Evolutionary conservation across 306 rosid genomes (phyloP).

Genomic region (Castanopsis chinensis): DNA sequence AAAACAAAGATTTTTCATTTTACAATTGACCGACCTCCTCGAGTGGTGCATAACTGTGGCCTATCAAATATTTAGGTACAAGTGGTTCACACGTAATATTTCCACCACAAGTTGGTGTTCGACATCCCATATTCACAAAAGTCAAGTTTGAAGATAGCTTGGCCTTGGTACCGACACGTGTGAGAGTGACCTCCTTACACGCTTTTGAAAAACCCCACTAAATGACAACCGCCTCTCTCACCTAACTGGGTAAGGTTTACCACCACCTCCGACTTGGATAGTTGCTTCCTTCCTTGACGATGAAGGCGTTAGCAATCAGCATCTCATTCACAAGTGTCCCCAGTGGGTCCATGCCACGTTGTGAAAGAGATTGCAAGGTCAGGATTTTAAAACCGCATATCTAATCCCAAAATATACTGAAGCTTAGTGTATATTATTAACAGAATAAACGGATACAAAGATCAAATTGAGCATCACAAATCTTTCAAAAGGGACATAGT

Average conservation of each 20-base stretch:
- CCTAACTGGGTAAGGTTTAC: no score
- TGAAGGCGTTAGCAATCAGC: slow-evolving; percentile 1
- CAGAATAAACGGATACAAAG: neutral
- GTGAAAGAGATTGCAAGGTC: neutral
- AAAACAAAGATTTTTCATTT: rapidly evolving
- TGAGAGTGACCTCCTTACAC: neutral
- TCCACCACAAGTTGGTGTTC: neutral
- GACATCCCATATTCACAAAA: neutral
- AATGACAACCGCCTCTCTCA: slow-evolving; percentile 6
- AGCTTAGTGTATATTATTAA: neutral
- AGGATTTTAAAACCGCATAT: neutral
- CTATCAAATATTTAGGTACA: neutral
- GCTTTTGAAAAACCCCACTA: slow-evolving; percentile 6
- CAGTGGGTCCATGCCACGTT: slow-evolving; percentile 2
- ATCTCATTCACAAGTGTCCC: slow-evolving; percentile 10
- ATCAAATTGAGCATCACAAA: neutral
- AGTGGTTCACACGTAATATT: neutral
- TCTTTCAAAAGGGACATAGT: neutral
- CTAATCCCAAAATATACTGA: neutral
- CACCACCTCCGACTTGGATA: neutral
- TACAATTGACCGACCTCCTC: no score
- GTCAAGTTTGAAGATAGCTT: neutral
- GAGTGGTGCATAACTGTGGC: no score
- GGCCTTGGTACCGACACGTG: neutral
- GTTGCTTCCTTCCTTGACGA: neutral